A percentile compares a stretch with the other conserved stretches of the same genome.
These are phyloP conservation scores for Lichtheimia ornata DNA, from an alignment of 371 early-diverging fungal species.

Conservation along the genomic window DNA sequence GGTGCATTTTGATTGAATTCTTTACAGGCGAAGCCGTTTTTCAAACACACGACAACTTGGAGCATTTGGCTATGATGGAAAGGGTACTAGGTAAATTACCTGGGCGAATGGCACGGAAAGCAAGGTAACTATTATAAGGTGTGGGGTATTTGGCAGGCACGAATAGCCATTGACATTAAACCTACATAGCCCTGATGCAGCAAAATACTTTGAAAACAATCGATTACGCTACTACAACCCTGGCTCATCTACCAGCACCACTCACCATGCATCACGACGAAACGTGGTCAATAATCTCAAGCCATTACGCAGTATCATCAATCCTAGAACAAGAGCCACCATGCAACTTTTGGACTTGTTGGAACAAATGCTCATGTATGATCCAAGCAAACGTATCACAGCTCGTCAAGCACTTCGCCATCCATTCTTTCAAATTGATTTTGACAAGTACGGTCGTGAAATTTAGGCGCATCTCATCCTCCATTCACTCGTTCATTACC, in stretches of 20 bases:
- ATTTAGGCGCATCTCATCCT: neutral
- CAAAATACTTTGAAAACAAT: slow-evolving; percentile 3
- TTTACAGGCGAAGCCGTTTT: slow-evolving; percentile 95
- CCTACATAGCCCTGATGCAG: slow-evolving; percentile 16
- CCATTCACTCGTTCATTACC: neutral
- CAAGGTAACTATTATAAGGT: slow-evolving; percentile 6
- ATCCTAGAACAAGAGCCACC: slow-evolving; percentile 79
- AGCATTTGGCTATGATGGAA: slow-evolving; percentile 79
- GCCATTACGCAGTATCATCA: slow-evolving; percentile 90
- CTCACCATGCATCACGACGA: slow-evolving; percentile 75
- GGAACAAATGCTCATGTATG: slow-evolving; percentile 75
- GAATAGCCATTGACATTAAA: neutral
- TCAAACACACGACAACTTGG: slow-evolving; percentile 88
- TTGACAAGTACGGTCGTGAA: slow-evolving; percentile 1
- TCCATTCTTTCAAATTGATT: slow-evolving; percentile 62
- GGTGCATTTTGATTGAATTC: slow-evolving; percentile 94
- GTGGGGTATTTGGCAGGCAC: neutral
- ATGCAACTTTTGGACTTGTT: slow-evolving; percentile 65
- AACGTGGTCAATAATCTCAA: slow-evolving; percentile 22
- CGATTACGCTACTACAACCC: slow-evolving; percentile 6
- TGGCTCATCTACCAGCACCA: too few relatives aligned
- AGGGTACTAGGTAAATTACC: slow-evolving; percentile 60
- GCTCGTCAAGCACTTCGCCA: slow-evolving; percentile 78
- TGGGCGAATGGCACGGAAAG: slow-evolving; percentile 33
- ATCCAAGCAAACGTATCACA: slow-evolving; percentile 79